Percentiles rank a stretch among this genome's conserved stretches.
Conservation (phyloP, 108 stramenopile species). For the Conticribra weissflogii region DNA sequence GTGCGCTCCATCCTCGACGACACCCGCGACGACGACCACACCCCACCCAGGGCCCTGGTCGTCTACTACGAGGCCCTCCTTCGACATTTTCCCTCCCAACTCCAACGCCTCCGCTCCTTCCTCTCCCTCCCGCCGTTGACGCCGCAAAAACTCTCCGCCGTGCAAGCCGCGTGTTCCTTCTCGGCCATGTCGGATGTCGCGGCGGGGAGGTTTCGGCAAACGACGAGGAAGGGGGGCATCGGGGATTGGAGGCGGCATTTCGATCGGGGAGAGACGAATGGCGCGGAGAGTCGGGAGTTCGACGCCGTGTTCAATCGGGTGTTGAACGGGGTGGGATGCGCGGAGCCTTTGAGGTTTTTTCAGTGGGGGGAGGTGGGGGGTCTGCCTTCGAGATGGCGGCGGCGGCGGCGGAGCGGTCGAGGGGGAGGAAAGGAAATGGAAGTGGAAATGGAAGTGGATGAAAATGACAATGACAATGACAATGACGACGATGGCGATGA, state of each 20-base stretch:
- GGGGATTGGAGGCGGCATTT: slow-evolving; percentile 34
- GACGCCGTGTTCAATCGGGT: slow-evolving; percentile 26
- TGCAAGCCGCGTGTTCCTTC: slow-evolving; percentile 9
- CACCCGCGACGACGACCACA: not conserved
- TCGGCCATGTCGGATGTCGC: slow-evolving; percentile 5
- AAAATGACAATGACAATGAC: too few relatives aligned
- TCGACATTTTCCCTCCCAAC: slow-evolving; percentile 24
- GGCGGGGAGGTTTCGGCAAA: not conserved
- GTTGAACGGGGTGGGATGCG: slow-evolving; percentile 20
- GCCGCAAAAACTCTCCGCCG: slow-evolving; percentile 4
- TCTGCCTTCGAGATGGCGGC: too few relatives aligned
- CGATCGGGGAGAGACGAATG: too few relatives aligned
- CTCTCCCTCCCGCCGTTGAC: slow-evolving; percentile 20
- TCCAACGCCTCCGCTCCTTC: slow-evolving; percentile 23
- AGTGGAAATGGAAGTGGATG: too few relatives aligned
- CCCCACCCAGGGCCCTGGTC: slow-evolving; percentile 18
- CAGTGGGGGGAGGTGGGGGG: slow-evolving; percentile 10
- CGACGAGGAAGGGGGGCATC: slow-evolving; percentile 21
- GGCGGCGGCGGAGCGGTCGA: not conserved
- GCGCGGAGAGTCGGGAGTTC: slow-evolving; percentile 24
- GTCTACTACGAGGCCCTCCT: slow-evolving; percentile 37
- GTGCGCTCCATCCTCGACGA: slow-evolving; percentile 8
- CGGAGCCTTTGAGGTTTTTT: slow-evolving; percentile 24
- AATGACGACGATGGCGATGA: too few relatives aligned
- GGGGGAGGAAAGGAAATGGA: slow-evolving; percentile 3